Evolutionary conservation across 2,329 filamentous ascomycete species (phyloP), one percentile per base, ranked within the genome.

Genomic region (Zymoseptoria pseudotritici): DNA sequence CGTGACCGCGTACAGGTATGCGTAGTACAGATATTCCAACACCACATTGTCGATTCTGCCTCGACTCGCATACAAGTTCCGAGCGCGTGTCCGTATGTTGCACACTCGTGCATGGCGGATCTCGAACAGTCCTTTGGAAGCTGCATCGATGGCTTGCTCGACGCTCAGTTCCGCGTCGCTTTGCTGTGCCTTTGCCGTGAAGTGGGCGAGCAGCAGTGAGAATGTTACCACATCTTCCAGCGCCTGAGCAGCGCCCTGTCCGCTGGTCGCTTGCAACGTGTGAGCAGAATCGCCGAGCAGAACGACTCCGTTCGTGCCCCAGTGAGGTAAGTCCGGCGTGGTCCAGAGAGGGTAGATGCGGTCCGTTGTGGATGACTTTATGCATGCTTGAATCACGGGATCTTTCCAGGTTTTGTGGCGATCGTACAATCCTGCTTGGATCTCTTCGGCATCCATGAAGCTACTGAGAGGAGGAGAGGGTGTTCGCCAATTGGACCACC

Each of bases 281-380:
- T 85, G 82, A 0, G 81, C 82, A 0, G 82, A 81, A 68, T 85
- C 83, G 2, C 83, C 83, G 2, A 84, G 70, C 2, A 85, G 70
- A 4, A 84, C 74, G 8, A 82, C 76, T 0, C 79, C 75, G 19
- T 76, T 69, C 7, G 72, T 67, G 17, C 76, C 71, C 80, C 80
- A 83, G 13, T 73, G 74, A 1, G 79, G 78, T 2, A 83, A 71
- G 7, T 72, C 68, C 0, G 79, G 78, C 1, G 76, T 76, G 0
- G 78, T 78, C 74, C 76, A 82, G 0, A 76, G 78, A 3, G 80
- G 80, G 57, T 78, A 81, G 54, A 82, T 73, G 31, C 71, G 75
- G 51, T 78, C 69, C 6, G 79, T 70, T 1, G 73, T 63, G 1
- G 78, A 68, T 3, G 72, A 71, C 1, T 67, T 51, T 13, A 82